Evolutionary conservation across 1,284 basidiomycete genomes (phyloP).

Genomic region (Papiliotrema fonsecae): DNA sequence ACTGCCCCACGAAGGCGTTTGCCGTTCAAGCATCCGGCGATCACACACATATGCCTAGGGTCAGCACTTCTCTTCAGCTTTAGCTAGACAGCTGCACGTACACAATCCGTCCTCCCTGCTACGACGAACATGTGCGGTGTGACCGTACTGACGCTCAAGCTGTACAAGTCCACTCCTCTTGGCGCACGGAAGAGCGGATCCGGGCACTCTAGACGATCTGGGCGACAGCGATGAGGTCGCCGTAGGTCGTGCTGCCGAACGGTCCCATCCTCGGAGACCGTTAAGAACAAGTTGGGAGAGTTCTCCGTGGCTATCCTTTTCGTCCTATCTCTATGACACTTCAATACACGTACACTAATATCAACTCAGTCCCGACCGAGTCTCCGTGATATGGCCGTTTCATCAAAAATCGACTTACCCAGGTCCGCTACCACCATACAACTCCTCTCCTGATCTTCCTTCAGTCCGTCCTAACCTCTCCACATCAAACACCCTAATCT

Average conservation of each 20-base stretch:
- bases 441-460: slow-evolving; percentile 30
- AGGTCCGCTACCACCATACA: slow-evolving; percentile 29
- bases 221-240: slow-evolving; percentile 43
- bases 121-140: slow-evolving; percentile 52
- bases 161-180: slow-evolving; percentile 47
- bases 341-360: slow-evolving; percentile 53
- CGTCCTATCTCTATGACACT: slow-evolving; percentile 62
- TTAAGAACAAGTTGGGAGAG: slow-evolving; percentile 75
- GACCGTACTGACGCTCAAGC: slow-evolving; percentile 47
- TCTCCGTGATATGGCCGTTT: neutral
- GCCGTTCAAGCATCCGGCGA: slow-evolving; percentile 66
- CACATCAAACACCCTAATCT: slow-evolving; percentile 78
- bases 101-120: slow-evolving; percentile 45
- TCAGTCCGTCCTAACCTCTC: slow-evolving; percentile 51
- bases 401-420: slow-evolving; percentile 25
- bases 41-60: slow-evolving; percentile 80
- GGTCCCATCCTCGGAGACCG: slow-evolving; percentile 71
- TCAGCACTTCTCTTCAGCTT: neutral
- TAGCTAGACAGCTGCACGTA: slow-evolving; percentile 11
- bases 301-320: slow-evolving; percentile 81
- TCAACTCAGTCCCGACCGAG: neutral
- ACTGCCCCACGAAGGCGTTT: slow-evolving; percentile 69
- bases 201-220: slow-evolving; percentile 39
- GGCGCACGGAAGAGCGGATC: slow-evolving; percentile 42
- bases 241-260: slow-evolving; percentile 84